Evolutionary conservation across 495 filamentous ascomycete genomes (phyloP).

Genomic region (Hapsidospora chrysogenum): DNA sequence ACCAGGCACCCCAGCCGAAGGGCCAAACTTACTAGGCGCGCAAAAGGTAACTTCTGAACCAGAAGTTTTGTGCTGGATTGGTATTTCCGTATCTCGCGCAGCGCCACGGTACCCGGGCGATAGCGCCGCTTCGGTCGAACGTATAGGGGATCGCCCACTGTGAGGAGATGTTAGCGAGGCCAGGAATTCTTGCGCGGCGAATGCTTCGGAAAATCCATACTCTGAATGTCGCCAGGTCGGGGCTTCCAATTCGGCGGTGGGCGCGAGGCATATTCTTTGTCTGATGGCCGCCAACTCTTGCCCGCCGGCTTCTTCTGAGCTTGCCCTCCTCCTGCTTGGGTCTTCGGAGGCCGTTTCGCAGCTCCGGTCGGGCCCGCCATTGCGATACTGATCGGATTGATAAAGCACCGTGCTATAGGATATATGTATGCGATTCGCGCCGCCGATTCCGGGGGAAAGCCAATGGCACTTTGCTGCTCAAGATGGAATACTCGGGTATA

Average conservation of each 20-base stretch:
- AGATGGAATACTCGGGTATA: no score
- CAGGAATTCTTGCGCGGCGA: not conserved
- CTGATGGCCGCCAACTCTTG: not conserved
- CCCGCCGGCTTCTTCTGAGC: not conserved
- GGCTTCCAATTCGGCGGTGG: not conserved
- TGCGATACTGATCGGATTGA: no score
- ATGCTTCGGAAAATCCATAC: not conserved
- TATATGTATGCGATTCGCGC: no score
- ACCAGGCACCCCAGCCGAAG: not conserved
- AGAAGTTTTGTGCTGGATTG: slow-evolving; percentile 48
- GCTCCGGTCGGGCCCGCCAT: no score
- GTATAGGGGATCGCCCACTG: slow-evolving; percentile 2
- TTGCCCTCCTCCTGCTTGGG: not conserved
- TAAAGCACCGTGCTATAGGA: no score
- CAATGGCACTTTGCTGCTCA: no score
- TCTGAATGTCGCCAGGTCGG: not conserved
- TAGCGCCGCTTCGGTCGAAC: slow-evolving; percentile 26
- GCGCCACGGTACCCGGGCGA: slow-evolving; percentile 46
- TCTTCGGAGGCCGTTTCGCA: no score
- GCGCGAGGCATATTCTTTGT: not conserved
- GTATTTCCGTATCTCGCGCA: slow-evolving; percentile 52
- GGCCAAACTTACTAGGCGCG: slow-evolving; percentile 35
- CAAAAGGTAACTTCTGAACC: slow-evolving; percentile 47
- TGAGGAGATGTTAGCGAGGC: no score
- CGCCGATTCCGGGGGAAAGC: no score